Evolutionary conservation across 1,284 basidiomycete genomes (phyloP), one percentile per base, ranked within the genome.

Genomic region (Leccinum subrobustum): DNA sequence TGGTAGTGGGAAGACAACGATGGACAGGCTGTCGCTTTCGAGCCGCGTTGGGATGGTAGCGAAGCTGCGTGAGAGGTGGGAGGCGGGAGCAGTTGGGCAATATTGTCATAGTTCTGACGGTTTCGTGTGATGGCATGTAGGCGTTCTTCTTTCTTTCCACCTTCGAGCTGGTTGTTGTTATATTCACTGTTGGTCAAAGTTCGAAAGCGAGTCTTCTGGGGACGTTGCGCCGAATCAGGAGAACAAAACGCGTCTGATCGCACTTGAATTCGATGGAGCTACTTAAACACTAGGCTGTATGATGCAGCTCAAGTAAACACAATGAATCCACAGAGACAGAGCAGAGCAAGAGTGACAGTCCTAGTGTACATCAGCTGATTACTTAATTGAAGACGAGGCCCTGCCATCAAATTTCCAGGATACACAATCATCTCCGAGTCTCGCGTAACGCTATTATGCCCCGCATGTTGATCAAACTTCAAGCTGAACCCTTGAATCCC

Each of bases 51-150:
- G 69, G 5, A 58, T 68, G 53, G 69, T 68, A 25, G 61, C 69
- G 1, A 70, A 44, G 35, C 31, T 71, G 50, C 64, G 69, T 54
- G 66, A 56, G 23, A 61, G 55, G 29, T 71, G 67, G 67, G 67
- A 68, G 55, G 29, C 50, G n/a, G 60, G 57, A 1, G 14, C 11
- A n/a, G 50, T 29, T 18, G 55, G 12, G 6, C 12, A 25, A 25
- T 48, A 20, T 25, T 7, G 35, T 5, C 51, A 23, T 48, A 0
- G 9, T 12, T 25, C 2, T 23, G 20, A 23, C 14, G 20, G 47
- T 31, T 20, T 9, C 9, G 23, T n/a, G 8, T 37, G 14, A 62
- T 23, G 11, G 12, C 20, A 3, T 14, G 20, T n/a, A 55, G 29
- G 35, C 31, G 8, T 25, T 25, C 25, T 6, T 48, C 14, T 44